These are phyloP conservation scores for Geum urbanum DNA, from an alignment of 306 rosid genomes.

Conservation along the genomic window DNA sequence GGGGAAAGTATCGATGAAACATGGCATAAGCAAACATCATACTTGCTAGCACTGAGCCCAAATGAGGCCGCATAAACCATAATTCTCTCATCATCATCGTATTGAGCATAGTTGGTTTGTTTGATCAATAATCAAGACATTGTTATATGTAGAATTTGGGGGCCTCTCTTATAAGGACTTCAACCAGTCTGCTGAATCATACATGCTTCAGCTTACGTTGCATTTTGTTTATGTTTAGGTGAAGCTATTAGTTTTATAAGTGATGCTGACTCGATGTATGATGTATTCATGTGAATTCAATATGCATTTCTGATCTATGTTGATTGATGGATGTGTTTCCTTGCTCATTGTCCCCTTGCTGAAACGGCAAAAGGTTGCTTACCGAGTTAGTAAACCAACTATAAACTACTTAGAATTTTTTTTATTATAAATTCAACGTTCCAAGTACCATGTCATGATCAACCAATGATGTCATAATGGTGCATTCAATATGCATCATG, in stretches of 20 bases:
- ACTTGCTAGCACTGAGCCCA: no score
- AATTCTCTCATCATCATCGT: no score
- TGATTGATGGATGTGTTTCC: slow-evolving; percentile 6
- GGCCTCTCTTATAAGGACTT: background rate
- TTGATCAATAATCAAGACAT: no score
- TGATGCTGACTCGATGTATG: background rate
- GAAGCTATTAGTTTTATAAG: background rate
- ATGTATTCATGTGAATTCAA: background rate
- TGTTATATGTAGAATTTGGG: background rate
- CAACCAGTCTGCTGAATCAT: slow-evolving; percentile 20
- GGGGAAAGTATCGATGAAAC: no score
- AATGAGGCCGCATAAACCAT: no score
- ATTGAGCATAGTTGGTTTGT: no score
- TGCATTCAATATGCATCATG: background rate
- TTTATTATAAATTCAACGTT: background rate
- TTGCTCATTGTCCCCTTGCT: background rate
- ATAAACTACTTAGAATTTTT: background rate
- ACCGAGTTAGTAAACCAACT: background rate
- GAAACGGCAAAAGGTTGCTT: background rate
- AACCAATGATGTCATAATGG: background rate
- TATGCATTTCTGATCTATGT: background rate
- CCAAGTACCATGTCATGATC: slow-evolving; percentile 4
- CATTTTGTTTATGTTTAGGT: slow-evolving; percentile 1
- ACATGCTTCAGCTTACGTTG: slow-evolving; percentile 23
- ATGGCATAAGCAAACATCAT: no score